phyloP scores from a whole-genome alignment of 176 grass and related monocot species.

The Aegilops tauschii region DNA sequence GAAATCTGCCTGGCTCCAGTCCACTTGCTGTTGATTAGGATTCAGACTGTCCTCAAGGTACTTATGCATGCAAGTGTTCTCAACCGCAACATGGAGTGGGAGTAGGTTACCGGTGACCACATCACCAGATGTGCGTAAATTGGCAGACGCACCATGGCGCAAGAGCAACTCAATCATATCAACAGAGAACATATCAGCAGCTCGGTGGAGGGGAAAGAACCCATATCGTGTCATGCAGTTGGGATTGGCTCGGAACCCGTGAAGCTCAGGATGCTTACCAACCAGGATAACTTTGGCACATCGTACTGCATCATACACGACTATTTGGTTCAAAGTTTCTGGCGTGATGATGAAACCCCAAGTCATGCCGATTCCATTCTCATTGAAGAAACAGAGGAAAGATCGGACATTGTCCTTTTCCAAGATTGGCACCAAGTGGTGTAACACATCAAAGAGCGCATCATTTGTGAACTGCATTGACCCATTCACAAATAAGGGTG shows the following conservation, averaged over 20 bases:
- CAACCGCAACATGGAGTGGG: constrained; percentile 22
- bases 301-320: background rate
- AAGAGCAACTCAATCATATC: constrained; percentile 26
- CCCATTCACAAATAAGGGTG: background rate
- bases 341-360: background rate
- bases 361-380: background rate
- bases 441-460: background rate
- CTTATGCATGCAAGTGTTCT: constrained; percentile 29
- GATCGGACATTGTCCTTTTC: background rate
- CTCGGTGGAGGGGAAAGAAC: constrained; percentile 17
- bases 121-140: background rate
- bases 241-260: background rate
- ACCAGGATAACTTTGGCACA: background rate
- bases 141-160: background rate
- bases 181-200: constrained; percentile 23
- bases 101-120: background rate
- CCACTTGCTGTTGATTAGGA: background rate
- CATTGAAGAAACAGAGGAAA: background rate
- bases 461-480: background rate
- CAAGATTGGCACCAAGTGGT: background rate
- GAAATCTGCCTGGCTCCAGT: background rate
- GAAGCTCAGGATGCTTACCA: background rate
- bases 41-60: constrained; percentile 12
- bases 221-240: constrained; percentile 10
- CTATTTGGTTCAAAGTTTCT: background rate